These are phyloP conservation scores for Juncus inflexus DNA, from an alignment of 176 grass and related monocot species.

Conservation along the genomic window DNA sequence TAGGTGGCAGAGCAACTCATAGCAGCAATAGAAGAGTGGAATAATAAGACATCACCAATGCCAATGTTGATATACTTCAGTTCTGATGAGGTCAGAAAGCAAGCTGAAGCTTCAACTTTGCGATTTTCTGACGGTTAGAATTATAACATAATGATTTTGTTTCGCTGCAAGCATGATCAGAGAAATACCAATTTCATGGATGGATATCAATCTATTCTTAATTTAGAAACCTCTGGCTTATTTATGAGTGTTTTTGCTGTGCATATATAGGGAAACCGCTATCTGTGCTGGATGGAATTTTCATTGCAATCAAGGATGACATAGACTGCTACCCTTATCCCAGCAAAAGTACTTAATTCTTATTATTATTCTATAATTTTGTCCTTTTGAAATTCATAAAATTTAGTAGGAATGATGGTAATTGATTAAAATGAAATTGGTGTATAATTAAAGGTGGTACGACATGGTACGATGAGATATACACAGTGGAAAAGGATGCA, in stretches of 20 bases:
- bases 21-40: slow-evolving; percentile 62
- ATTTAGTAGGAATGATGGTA: slow-evolving; percentile 2
- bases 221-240: neutral
- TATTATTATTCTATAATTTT: slow-evolving; percentile 8
- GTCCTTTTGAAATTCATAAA: too few relatives aligned
- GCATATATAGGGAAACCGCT: slow-evolving; percentile 50
- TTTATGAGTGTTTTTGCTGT: neutral
- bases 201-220: neutral
- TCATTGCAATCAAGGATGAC: slow-evolving; percentile 90
- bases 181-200: too few relatives aligned
- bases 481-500: slow-evolving; percentile 55
- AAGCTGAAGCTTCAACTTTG: slow-evolving; percentile 72
- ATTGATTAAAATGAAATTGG: slow-evolving; percentile 4
- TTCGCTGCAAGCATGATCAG: too few relatives aligned
- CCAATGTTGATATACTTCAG: slow-evolving; percentile 74
- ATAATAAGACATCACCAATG: slow-evolving; percentile 54
- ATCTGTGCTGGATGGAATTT: slow-evolving; percentile 79
- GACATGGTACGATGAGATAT: slow-evolving; percentile 68
- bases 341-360: slow-evolving; percentile 50
- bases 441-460: slow-evolving; percentile 54
- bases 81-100: slow-evolving; percentile 60
- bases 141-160: too few relatives aligned
- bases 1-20: slow-evolving; percentile 79
- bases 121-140: slow-evolving; percentile 65
- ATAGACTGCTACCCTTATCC: slow-evolving; percentile 91